Percentiles rank a stretch among this genome's conserved stretches.
Conservation (phyloP, 1,284 basidiomycete species). For the Dichomitus squalens region DNA sequence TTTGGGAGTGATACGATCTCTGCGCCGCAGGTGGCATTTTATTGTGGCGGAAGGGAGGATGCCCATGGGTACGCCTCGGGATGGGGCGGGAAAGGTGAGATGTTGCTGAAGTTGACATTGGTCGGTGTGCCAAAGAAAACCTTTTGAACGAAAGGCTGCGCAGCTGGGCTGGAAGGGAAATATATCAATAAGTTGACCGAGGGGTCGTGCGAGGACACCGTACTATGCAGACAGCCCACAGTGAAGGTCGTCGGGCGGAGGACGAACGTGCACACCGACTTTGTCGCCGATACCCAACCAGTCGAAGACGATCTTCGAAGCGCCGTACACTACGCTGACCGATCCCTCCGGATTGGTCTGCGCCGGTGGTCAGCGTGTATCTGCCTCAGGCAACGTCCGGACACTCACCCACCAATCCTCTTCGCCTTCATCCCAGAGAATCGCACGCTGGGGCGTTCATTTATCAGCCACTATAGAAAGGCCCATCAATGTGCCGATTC, state of each 20-base stretch:
- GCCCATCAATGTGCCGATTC: neutral
- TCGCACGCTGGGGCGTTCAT: constrained; percentile 7
- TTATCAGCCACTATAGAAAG: neutral
- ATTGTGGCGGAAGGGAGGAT: neutral
- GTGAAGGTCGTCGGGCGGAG: constrained; percentile 15
- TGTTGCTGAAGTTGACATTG: constrained; percentile 16
- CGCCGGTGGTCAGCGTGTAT: neutral
- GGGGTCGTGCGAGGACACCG: neutral
- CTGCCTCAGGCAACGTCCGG: neutral
- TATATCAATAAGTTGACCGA: too few relatives aligned
- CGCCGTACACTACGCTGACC: constrained; percentile 9
- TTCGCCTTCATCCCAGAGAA: constrained; percentile 20
- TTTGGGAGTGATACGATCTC: too few relatives aligned
- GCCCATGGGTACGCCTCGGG: constrained; percentile 19
- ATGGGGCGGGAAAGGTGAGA: constrained; percentile 14
- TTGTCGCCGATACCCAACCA: constrained; percentile 16
- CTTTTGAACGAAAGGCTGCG: constrained; percentile 14
- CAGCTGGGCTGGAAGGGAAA: constrained; percentile 2
- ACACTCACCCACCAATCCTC: constrained; percentile 20
- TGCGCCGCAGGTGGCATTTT: too few relatives aligned
- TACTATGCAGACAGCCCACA: constrained; percentile 16
- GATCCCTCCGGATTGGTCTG: constrained; percentile 20
- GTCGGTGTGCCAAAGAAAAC: constrained; percentile 16
- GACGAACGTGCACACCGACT: constrained; percentile 16
- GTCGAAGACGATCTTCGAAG: constrained; percentile 15